These are phyloP conservation scores for Schizochytrium sp. DNA, from an alignment of 108 stramenopile genomes.

Conservation along the genomic window DNA sequence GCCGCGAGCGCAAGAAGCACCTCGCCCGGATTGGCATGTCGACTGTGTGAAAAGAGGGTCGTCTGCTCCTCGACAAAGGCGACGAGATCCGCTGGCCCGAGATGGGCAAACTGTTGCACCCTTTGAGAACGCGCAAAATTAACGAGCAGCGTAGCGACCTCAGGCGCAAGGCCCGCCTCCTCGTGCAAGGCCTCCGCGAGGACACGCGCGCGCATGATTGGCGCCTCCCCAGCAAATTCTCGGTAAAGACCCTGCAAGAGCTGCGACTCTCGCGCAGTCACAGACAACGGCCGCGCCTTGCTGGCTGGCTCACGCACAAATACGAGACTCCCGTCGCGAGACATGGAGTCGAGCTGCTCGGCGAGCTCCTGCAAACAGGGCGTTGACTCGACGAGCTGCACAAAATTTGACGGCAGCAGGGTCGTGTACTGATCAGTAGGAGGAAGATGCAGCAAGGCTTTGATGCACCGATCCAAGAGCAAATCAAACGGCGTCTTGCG, in stretches of 20 bases:
- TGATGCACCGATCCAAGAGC: not conserved
- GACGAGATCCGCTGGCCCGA: not conserved
- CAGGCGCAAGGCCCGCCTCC: not conserved
- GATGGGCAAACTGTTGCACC: not conserved
- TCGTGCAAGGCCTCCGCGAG: not conserved
- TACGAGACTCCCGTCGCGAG: not conserved
- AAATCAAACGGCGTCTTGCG: not conserved
- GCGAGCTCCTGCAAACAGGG: not conserved
- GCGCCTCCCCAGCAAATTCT: not conserved
- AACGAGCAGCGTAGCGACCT: not conserved
- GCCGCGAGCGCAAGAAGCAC: not conserved
- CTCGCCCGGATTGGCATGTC: not conserved
- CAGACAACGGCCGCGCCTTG: not conserved
- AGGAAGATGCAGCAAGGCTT: not conserved
- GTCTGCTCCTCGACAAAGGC: not conserved
- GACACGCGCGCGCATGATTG: not conserved
- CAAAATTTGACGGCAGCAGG: not conserved
- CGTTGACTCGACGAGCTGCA: not conserved
- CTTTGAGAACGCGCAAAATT: not conserved
- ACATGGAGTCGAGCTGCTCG: not conserved
- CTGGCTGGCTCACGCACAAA: not conserved
- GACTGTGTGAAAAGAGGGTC: not conserved
- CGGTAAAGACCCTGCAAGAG: not conserved
- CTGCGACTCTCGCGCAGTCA: not conserved
- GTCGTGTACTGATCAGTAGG: not conserved